Evolutionary conservation across 192 early-diverging fungal species (phyloP).

Genomic region (Coemansia sp.): DNA sequence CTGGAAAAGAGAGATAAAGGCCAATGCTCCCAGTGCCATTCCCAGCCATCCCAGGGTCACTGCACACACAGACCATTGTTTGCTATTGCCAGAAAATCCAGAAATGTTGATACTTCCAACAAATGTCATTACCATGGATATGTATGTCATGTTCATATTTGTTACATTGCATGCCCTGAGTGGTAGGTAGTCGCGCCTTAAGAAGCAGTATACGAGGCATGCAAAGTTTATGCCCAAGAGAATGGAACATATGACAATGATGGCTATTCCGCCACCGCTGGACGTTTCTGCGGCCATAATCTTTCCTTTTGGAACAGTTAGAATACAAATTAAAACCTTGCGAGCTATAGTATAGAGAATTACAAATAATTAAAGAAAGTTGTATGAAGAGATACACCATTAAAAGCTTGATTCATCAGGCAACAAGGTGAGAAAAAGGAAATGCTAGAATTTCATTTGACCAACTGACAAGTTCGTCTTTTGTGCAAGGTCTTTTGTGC

Average conservation of each 20-base stretch:
- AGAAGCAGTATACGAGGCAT: slow-evolving; percentile 26
- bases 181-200: slow-evolving; percentile 41
- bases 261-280: slow-evolving; percentile 30
- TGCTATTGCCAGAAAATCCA: slow-evolving; percentile 14
- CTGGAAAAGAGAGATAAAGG: slow-evolving; percentile 36
- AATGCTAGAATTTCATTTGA: not conserved
- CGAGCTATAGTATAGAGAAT: not conserved
- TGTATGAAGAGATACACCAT: not conserved
- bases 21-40: slow-evolving; percentile 36
- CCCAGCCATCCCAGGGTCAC: slow-evolving; percentile 44
- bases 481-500: not conserved
- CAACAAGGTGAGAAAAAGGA: not conserved
- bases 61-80: slow-evolving; percentile 37
- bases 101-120: slow-evolving; percentile 24
- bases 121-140: slow-evolving; percentile 42
- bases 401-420: not conserved
- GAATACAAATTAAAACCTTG: not conserved
- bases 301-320: not conserved
- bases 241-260: slow-evolving; percentile 35
- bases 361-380: not conserved
- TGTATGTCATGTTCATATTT: slow-evolving; percentile 44
- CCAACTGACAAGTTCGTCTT: not conserved
- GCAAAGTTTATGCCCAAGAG: slow-evolving; percentile 24
- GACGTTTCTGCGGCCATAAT: not conserved
- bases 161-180: slow-evolving; percentile 31